Conservation (phyloP, 371 early-diverging fungal genomes). For the Sanchytrium tribonematis region DNA sequence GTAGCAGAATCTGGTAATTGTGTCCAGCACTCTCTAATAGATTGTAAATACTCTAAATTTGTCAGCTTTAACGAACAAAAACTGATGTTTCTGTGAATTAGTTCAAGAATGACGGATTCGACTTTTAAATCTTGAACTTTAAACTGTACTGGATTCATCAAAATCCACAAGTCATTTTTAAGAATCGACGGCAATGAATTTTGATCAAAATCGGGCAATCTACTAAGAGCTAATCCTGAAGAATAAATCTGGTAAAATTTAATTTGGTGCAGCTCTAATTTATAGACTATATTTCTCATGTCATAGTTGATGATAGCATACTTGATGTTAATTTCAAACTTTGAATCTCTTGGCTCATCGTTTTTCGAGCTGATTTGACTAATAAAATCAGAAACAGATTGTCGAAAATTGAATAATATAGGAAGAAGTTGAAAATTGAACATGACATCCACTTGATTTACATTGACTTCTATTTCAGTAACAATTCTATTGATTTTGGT, state of each 20-base stretch:
- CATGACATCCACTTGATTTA: not conserved
- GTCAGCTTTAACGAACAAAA: not conserved
- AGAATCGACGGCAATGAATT: not conserved
- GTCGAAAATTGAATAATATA: not conserved
- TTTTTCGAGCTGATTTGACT: not conserved
- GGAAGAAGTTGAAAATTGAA: not conserved
- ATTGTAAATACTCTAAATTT: not conserved
- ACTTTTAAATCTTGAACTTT: not conserved
- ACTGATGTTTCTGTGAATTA: too few relatives aligned
- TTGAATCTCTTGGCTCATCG: too few relatives aligned
- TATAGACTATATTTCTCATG: not conserved
- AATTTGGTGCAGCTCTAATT: not conserved
- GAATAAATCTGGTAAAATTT: not conserved
- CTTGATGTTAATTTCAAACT: not conserved
- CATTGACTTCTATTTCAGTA: not conserved
- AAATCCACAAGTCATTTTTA: not conserved
- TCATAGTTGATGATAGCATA: not conserved
- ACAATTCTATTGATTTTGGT: not conserved
- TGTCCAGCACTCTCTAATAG: not conserved
- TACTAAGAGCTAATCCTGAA: not conserved
- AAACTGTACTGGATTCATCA: not conserved
- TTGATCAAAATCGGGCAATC: not conserved
- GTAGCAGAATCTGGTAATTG: not conserved
- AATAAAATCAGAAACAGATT: not conserved
- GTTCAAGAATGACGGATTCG: not conserved